Evolutionary conservation across 2,329 filamentous ascomycete species (phyloP).

Genomic region (Pseudocercospora cruenta): DNA sequence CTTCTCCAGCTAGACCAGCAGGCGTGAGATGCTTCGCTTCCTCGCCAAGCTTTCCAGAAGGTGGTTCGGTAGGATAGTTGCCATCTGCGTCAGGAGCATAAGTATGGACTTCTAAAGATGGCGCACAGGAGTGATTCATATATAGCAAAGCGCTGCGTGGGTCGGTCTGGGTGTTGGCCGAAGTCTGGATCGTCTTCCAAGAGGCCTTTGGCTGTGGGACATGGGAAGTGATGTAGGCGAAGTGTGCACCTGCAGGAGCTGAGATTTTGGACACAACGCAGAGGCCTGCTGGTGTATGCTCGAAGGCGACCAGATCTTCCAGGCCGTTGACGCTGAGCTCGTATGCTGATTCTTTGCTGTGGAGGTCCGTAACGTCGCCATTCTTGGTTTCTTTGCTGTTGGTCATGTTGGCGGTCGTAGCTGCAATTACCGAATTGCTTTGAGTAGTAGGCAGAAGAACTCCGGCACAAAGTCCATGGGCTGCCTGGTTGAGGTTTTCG

Average conservation of each 20-base stretch:
- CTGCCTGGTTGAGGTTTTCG: background rate
- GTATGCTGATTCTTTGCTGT: conserved; percentile 27
- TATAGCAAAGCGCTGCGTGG: conserved; percentile 61
- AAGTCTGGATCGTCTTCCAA: conserved; percentile 58
- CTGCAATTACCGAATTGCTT: conserved; percentile 18
- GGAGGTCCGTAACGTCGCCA: conserved; percentile 18
- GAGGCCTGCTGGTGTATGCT: conserved; percentile 43
- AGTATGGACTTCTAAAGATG: conserved; percentile 59
- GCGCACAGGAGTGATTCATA: conserved; percentile 59
- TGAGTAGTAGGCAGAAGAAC: conserved; percentile 23
- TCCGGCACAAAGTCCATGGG: conserved; percentile 20
- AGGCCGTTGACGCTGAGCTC: conserved; percentile 40
- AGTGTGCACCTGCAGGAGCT: conserved; percentile 56
- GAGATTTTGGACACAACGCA: conserved; percentile 53
- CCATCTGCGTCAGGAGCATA: conserved; percentile 30
- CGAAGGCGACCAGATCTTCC: conserved; percentile 44
- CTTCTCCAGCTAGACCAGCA: conserved; percentile 28
- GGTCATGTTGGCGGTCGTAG: conserved; percentile 16
- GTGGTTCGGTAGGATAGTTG: conserved; percentile 30
- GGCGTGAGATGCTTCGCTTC: conserved; percentile 18
- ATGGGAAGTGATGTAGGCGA: conserved; percentile 53
- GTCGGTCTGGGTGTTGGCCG: conserved; percentile 56
- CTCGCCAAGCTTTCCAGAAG: conserved; percentile 26
- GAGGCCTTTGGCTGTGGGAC: conserved; percentile 48
- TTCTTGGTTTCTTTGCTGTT: conserved; percentile 17